Conservation (phyloP, 805 yeast genomes). For the Saccharomyces kudriavzevii region DNA sequence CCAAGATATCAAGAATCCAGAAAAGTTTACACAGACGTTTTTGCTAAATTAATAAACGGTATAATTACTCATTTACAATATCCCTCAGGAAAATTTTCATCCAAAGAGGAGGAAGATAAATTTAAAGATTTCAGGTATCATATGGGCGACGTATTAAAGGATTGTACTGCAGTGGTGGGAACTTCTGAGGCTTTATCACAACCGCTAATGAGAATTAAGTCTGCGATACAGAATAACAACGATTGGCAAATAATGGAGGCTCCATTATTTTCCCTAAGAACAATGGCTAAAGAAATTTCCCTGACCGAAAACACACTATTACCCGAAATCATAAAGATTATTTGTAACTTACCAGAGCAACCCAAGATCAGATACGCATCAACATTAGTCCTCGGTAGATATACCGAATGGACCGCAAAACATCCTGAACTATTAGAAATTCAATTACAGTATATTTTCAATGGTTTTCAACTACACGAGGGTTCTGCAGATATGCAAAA, state of each 20-base stretch:
- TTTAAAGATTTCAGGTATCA: constrained; percentile 91
- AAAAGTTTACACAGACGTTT: constrained; percentile 17
- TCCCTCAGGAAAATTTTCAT: constrained; percentile 55
- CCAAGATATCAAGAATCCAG: constrained; percentile 27
- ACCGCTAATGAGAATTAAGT: constrained; percentile 56
- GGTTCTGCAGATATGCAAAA: constrained; percentile 24
- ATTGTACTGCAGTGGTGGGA: constrained; percentile 88
- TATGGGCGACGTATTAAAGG: constrained; percentile 95
- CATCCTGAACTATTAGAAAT: constrained; percentile 77
- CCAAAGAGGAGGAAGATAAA: constrained; percentile 83
- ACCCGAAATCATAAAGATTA: constrained; percentile 48
- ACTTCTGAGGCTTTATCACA: constrained; percentile 58
- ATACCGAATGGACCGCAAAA: constrained; percentile 87
- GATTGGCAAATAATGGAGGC: constrained; percentile 88
- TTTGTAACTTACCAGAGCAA: constrained; percentile 75
- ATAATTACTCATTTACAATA: constrained; percentile 62
- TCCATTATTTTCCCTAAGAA: constrained; percentile 77
- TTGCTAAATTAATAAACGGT: constrained; percentile 25
- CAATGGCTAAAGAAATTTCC: constrained; percentile 89
- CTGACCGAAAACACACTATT: constrained; percentile 54
- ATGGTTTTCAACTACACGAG: constrained; percentile 45
- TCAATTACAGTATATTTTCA: constrained; percentile 75
- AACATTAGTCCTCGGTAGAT: constrained; percentile 88
- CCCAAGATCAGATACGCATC: constrained; percentile 86
- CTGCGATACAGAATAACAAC: constrained; percentile 21